A percentile compares a stretch with the other conserved stretches of the same genome.
These are phyloP conservation scores for Leccinum boreale DNA, from an alignment of 768 basidiomycete genomes.

Conservation along the genomic window DNA sequence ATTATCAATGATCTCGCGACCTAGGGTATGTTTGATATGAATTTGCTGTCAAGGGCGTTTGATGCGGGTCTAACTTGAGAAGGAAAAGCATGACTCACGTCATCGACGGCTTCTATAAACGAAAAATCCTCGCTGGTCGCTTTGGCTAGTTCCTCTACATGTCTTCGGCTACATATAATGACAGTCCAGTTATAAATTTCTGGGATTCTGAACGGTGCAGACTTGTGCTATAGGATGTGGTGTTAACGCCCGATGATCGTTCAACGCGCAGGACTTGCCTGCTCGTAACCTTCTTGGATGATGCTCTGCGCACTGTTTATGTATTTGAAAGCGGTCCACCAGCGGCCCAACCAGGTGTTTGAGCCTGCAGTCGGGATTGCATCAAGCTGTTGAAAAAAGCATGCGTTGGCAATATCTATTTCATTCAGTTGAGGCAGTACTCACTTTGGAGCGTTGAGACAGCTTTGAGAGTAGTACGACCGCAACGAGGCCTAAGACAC, in stretches of 20 bases:
- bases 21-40: conserved; percentile 37
- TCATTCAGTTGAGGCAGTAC: not conserved
- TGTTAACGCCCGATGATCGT: not conserved
- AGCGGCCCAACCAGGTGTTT: conserved; percentile 26
- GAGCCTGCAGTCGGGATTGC: conserved; percentile 30
- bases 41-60: conserved; percentile 27
- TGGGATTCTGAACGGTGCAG: conserved; percentile 31
- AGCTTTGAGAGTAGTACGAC: not conserved
- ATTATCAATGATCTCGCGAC: conserved; percentile 19
- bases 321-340: conserved; percentile 17
- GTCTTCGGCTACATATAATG: conserved; percentile 28
- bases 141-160: conserved; percentile 39
- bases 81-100: conserved; percentile 23
- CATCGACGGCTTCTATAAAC: conserved; percentile 23
- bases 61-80: not conserved
- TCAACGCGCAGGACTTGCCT: conserved; percentile 11
- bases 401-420: not conserved
- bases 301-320: conserved; percentile 15
- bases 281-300: conserved; percentile 31
- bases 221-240: conserved; percentile 20
- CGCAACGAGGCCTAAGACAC: not conserved
- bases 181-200: conserved; percentile 37
- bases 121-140: conserved; percentile 39
- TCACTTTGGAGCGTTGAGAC: conserved; percentile 2
- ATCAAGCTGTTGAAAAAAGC: conserved; percentile 16